A percentile compares a stretch with the other conserved stretches of the same genome.
Evolutionary conservation across 306 rosid genomes (phyloP).

Genomic region (Cajanus cajan): DNA sequence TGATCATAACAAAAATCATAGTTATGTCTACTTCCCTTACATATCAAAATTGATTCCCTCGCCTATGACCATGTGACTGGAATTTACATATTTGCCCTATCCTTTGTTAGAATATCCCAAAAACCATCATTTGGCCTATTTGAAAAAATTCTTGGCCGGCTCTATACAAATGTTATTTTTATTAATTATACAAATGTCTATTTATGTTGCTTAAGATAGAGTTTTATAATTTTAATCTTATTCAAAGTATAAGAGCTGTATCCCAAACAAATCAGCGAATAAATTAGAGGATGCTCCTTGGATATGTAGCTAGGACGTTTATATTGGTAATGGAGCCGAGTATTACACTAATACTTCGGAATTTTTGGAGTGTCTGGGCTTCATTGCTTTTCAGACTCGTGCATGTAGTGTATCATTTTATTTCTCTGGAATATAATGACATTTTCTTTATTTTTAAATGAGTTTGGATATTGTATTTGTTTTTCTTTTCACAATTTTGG

Average conservation of each 20-base stretch:
- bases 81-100: background rate
- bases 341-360: background rate
- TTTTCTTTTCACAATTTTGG: background rate
- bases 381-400: background rate
- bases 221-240: background rate
- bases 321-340: background rate
- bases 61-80: background rate
- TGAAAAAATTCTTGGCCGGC: background rate
- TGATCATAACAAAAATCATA: background rate
- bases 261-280: background rate
- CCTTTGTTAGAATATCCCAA: background rate
- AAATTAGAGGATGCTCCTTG: background rate
- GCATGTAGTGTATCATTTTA: background rate
- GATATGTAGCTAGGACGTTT: background rate
- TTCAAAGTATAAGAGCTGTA: background rate
- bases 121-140: background rate
- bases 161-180: no score
- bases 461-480: background rate
- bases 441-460: slow-evolving; percentile 1
- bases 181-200: background rate
- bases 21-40: background rate
- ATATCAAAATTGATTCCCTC: background rate
- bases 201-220: background rate
- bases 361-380: background rate
- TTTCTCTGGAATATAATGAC: background rate